Percentiles rank a stretch among this genome's conserved stretches.
phyloP scores from a whole-genome alignment of 106 monocot species.

The Narthecium ossifragum region DNA sequence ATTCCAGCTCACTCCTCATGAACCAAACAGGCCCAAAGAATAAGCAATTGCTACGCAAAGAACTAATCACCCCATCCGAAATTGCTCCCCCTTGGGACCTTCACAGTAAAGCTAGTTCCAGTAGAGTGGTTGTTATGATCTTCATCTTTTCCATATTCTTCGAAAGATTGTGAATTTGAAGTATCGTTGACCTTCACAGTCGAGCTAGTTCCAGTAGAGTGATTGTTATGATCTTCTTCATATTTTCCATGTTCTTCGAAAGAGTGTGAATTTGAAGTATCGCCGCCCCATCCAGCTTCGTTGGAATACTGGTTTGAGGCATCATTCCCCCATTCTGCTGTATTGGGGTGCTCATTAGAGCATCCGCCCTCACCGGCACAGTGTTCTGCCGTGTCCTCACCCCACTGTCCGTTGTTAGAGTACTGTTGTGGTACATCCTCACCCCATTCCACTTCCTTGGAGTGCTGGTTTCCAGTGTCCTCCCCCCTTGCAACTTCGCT shows the following conservation, averaged over 20 bases:
- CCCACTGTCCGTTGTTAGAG: neutral
- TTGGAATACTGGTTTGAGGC: neutral
- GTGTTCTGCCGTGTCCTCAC: neutral
- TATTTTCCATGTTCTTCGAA: neutral
- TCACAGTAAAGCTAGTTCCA: too few relatives aligned
- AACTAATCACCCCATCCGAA: constrained; percentile 6
- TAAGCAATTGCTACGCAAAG: too few relatives aligned
- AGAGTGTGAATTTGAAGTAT: neutral
- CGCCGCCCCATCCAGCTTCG: neutral
- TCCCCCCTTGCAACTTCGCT: constrained; percentile 1
- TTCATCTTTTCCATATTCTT: neutral
- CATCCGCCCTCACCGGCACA: too few relatives aligned
- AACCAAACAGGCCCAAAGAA: too few relatives aligned
- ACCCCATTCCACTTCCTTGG: neutral
- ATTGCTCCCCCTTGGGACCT: neutral
- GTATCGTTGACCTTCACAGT: neutral
- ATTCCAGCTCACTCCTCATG: too few relatives aligned
- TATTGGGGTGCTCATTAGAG: neutral
- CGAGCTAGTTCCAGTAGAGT: neutral
- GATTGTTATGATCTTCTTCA: neutral
- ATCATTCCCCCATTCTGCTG: neutral
- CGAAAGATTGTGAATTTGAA: neutral
- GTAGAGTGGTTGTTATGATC: neutral
- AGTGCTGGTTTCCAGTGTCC: neutral
- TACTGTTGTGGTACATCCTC: neutral